These are phyloP conservation scores for Ustulina deusta DNA, from an alignment of 2,329 filamentous ascomycete genomes.

Conservation along the genomic window DNA sequence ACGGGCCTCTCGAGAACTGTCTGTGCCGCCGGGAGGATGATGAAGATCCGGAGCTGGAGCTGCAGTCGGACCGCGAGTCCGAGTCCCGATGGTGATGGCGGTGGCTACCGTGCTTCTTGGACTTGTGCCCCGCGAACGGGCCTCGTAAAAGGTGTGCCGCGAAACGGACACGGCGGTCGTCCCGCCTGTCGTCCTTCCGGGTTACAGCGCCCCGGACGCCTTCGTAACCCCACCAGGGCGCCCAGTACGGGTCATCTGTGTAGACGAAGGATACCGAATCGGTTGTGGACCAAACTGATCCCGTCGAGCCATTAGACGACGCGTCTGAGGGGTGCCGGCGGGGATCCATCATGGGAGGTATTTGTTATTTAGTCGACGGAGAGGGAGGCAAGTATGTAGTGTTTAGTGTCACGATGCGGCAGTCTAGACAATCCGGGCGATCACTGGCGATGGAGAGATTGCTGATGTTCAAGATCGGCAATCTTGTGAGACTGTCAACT, in stretches of 20 bases:
- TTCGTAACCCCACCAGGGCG: constrained; percentile 40
- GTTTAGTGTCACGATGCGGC: constrained; percentile 10
- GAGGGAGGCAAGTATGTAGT: constrained; percentile 1
- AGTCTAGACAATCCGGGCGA: constrained; percentile 1
- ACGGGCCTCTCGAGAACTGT: constrained; percentile 22
- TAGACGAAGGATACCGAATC: constrained; percentile 49
- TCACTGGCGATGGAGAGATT: constrained; percentile 11
- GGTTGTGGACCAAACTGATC: constrained; percentile 47
- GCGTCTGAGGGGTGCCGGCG: constrained; percentile 42
- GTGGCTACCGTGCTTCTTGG: constrained; percentile 41
- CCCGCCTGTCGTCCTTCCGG: constrained; percentile 43
- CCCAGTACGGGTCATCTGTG: constrained; percentile 44
- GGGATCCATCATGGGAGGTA: constrained; percentile 39
- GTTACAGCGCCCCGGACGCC: constrained; percentile 49
- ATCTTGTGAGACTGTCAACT: constrained; percentile 24
- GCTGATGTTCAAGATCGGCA: constrained; percentile 26
- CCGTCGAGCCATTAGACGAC: constrained; percentile 43
- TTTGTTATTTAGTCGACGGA: constrained; percentile 11
- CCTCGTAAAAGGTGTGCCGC: constrained; percentile 50
- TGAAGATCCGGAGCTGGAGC: constrained; percentile 32
- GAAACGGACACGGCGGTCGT: constrained; percentile 44
- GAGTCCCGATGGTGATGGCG: constrained; percentile 27
- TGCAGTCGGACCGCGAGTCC: constrained; percentile 36
- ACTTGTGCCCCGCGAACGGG: constrained; percentile 46
- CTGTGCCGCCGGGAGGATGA: constrained; percentile 32